phyloP scores from a whole-genome alignment of 1,139 yeast species.

The Kodamaea plutei region DNA sequence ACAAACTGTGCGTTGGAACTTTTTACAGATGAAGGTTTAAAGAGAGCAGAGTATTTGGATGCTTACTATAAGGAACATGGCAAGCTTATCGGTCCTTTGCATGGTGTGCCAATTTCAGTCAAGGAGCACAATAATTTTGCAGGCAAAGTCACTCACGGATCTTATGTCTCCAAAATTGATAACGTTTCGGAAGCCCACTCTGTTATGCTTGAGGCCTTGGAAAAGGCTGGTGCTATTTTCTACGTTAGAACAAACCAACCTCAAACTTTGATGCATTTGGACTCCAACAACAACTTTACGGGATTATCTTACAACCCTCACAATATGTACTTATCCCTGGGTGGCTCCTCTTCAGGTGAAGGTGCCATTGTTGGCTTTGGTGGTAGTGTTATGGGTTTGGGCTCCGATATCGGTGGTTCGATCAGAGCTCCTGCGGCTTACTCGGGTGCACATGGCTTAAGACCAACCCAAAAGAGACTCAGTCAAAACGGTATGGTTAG shows the following conservation, averaged over 20 bases:
- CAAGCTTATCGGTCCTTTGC: constrained; percentile 66
- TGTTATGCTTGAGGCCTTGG: constrained; percentile 47
- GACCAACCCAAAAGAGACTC: constrained; percentile 64
- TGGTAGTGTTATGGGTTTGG: constrained; percentile 65
- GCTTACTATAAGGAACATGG: constrained; percentile 49
- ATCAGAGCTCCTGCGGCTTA: constrained; percentile 75
- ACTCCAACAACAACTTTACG: constrained; percentile 37
- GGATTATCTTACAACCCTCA: constrained; percentile 40
- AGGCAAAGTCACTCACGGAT: constrained; percentile 58
- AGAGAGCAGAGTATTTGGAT: constrained; percentile 53
- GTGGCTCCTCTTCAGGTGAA: constrained; percentile 78
- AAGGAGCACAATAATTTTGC: constrained; percentile 66
- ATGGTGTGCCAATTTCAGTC: constrained; percentile 74
- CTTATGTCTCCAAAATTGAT: constrained; percentile 54
- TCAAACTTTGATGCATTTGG: constrained; percentile 47
- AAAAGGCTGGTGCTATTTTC: constrained; percentile 64
- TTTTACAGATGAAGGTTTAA: constrained; percentile 52
- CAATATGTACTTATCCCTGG: constrained; percentile 39
- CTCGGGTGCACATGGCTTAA: constrained; percentile 61
- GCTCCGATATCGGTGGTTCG: constrained; percentile 79
- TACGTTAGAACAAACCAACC: constrained; percentile 46
- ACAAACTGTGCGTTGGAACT: constrained; percentile 59
- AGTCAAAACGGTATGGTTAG: constrained; percentile 49
- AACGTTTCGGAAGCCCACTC: constrained; percentile 50
- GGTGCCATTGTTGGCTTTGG: constrained; percentile 65